Conservation (phyloP, 1,139 yeast species). For the Debaryomyces sp. region DNA sequence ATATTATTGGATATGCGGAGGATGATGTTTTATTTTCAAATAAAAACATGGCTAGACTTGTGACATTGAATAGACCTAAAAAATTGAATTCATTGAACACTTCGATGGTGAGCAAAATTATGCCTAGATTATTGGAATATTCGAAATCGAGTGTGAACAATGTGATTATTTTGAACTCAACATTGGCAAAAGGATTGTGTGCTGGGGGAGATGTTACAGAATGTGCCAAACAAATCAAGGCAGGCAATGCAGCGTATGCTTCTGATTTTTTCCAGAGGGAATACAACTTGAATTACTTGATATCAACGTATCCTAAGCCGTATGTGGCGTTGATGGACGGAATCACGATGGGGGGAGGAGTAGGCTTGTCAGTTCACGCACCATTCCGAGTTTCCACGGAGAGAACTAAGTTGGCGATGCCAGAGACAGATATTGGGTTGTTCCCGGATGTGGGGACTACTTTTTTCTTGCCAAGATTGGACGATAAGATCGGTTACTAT, state of each 20-base stretch:
- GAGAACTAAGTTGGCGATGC: constrained; percentile 92
- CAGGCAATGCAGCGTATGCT: constrained; percentile 55
- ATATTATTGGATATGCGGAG: constrained; percentile 30
- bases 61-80: constrained; percentile 76
- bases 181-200: constrained; percentile 65
- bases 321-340: constrained; percentile 86
- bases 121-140: constrained; percentile 77
- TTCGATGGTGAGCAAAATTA: constrained; percentile 75
- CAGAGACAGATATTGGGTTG: constrained; percentile 96
- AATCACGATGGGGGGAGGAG: constrained; percentile 98
- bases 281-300: constrained; percentile 76
- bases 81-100: constrained; percentile 85
- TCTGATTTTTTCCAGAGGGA: constrained; percentile 75
- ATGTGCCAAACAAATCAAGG: constrained; percentile 56
- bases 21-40: constrained; percentile 63
- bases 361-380: constrained; percentile 89
- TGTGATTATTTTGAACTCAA: constrained; percentile 69
- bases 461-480: constrained; percentile 81
- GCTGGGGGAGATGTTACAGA: constrained; percentile 96
- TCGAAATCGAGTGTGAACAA: constrained; percentile 68
- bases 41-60: constrained; percentile 68
- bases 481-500: constrained; percentile 82
- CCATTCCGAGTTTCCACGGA: constrained; percentile 94
- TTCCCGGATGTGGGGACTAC: constrained; percentile 97
- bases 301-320: constrained; percentile 85